Conservation (phyloP, 805 yeast genomes). For the Ogataea parapolymorpha region DNA sequence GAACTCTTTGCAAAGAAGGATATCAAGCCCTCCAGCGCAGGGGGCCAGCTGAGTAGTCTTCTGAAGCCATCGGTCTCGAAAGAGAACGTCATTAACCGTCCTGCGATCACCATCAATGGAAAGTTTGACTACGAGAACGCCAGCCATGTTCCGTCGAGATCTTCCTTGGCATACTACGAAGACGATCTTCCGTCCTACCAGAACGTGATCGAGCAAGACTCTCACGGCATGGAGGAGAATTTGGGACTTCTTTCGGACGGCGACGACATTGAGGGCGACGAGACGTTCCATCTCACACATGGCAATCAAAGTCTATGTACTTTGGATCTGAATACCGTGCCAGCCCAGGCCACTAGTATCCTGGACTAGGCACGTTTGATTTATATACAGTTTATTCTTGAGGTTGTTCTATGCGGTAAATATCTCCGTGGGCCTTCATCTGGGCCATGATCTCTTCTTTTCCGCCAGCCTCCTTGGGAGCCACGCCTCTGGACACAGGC, state of each 20-base stretch:
- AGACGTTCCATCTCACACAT: slow-evolving; percentile 12
- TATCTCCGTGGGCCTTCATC: slow-evolving; percentile 36
- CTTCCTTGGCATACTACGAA: slow-evolving; percentile 24
- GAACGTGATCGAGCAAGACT: slow-evolving; percentile 24
- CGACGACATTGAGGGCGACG: slow-evolving; percentile 10
- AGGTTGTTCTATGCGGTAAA: slow-evolving; percentile 35
- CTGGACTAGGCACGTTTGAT: slow-evolving; percentile 7
- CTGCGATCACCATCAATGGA: slow-evolving; percentile 7
- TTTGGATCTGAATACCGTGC: slow-evolving; percentile 16
- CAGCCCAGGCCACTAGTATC: slow-evolving; percentile 18
- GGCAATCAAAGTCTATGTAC: slow-evolving; percentile 21
- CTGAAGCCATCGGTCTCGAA: slow-evolving; percentile 8
- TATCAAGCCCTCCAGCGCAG: slow-evolving; percentile 7
- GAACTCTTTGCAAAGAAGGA: slow-evolving; percentile 16
- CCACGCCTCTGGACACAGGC: slow-evolving; percentile 36
- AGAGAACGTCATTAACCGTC: not conserved
- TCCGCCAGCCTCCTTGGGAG: slow-evolving; percentile 28
- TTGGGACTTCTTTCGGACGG: slow-evolving; percentile 27
- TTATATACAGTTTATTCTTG: slow-evolving; percentile 1
- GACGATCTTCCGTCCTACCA: slow-evolving; percentile 29
- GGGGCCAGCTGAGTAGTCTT: slow-evolving; percentile 17
- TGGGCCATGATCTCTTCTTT: slow-evolving; percentile 28
- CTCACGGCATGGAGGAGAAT: slow-evolving; percentile 18
- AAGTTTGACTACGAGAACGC: slow-evolving; percentile 2
- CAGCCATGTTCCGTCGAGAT: slow-evolving; percentile 24